phyloP scores from a whole-genome alignment of 2,329 filamentous ascomycete species.

The Lachnellula occidentalis region DNA sequence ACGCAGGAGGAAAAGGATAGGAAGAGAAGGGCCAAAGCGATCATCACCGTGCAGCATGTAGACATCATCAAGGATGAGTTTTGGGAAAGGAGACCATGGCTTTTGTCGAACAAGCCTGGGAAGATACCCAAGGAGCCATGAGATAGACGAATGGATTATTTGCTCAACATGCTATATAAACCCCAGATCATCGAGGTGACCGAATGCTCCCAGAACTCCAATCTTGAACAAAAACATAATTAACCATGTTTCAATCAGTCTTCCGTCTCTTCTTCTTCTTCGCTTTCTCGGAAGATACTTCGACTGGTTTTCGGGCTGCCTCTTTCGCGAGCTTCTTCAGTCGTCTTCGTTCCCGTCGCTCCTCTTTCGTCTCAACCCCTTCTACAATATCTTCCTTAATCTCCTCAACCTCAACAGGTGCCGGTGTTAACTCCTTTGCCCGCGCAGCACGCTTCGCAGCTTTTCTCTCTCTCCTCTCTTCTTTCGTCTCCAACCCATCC shows the following conservation, averaged over 20 bases:
- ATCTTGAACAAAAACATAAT: constrained; percentile 7
- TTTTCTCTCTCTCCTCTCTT: constrained; percentile 35
- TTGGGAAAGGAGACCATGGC: constrained; percentile 83
- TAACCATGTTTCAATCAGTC: constrained; percentile 9
- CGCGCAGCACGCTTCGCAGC: constrained; percentile 31
- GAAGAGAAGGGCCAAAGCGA: constrained; percentile 75
- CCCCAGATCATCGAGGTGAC: constrained; percentile 11
- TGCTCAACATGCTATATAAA: constrained; percentile 11
- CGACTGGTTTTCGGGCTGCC: constrained; percentile 11
- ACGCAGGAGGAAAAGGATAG: constrained; percentile 78
- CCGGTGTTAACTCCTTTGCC: constrained; percentile 14
- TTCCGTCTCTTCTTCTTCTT: constrained; percentile 28
- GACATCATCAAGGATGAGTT: constrained; percentile 96
- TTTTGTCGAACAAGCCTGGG: constrained; percentile 68
- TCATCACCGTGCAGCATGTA: constrained; percentile 75
- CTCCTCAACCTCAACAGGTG: constrained; percentile 18
- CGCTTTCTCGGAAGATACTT: constrained; percentile 26
- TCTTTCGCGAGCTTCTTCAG: constrained; percentile 29
- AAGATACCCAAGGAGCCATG: constrained; percentile 55
- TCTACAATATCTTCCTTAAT: constrained; percentile 17
- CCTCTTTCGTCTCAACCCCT: constrained; percentile 30
- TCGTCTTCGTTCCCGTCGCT: constrained; percentile 34
- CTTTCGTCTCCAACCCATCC: constrained; percentile 26
- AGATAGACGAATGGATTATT: constrained; percentile 8
- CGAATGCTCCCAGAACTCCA: constrained; percentile 20